Conservation (phyloP, 768 basidiomycete genomes). For the Phanerochaete sordida region DNA sequence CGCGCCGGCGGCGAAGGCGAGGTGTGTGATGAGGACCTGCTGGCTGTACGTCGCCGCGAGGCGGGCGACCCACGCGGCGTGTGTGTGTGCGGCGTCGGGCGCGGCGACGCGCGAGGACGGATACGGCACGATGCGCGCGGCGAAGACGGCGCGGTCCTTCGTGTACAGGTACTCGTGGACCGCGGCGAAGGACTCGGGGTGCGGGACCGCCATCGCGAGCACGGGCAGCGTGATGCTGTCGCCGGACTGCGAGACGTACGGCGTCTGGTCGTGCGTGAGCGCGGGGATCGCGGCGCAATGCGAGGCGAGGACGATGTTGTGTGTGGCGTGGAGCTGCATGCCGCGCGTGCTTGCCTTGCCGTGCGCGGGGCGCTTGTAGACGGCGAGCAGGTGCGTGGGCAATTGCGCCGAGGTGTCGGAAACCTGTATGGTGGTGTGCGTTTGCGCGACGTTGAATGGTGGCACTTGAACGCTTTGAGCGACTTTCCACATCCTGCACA, state of each 20-base stretch:
- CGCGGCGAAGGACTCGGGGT: conserved; percentile 62
- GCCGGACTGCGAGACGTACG: conserved; percentile 14
- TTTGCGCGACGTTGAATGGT: conserved; percentile 30
- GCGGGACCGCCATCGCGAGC: conserved; percentile 66
- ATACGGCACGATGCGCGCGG: conserved; percentile 62
- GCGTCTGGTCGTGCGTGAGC: conserved; percentile 37
- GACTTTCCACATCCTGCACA: conserved; percentile 17
- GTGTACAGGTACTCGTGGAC: conserved; percentile 69
- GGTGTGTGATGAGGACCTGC: conserved; percentile 45
- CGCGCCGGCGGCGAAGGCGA: conserved; percentile 53
- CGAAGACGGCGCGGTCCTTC: conserved; percentile 54
- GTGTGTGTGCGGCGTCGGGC: background rate
- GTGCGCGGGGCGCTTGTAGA: conserved; percentile 41
- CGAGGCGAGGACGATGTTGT: conserved; percentile 59
- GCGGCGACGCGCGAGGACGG: conserved; percentile 22
- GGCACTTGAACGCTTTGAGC: conserved; percentile 35
- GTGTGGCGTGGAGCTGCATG: conserved; percentile 55
- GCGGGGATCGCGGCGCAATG: conserved; percentile 56
- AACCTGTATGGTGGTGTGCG: conserved; percentile 39
- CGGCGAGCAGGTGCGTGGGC: conserved; percentile 40
- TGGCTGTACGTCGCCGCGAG: conserved; percentile 26
- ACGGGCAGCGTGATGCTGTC: conserved; percentile 48
- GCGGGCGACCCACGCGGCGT: conserved; percentile 8
- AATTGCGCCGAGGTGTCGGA: conserved; percentile 25
- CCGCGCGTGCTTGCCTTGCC: conserved; percentile 27